Conservation (phyloP, 805 yeast genomes). For the Wickerhamomyces hampshirensis region DNA sequence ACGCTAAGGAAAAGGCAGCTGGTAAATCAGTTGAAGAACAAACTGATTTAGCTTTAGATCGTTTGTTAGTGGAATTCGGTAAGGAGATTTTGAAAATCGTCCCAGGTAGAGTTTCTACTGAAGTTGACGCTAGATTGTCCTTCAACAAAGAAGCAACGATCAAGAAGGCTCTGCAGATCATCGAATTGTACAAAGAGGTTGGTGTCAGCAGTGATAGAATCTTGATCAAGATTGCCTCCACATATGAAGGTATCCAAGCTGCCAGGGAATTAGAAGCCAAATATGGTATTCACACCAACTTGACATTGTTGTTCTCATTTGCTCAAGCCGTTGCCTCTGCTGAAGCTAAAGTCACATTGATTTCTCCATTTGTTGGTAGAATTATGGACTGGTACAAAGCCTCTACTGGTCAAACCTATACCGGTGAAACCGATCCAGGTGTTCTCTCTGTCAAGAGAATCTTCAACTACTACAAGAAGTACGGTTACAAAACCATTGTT, state of each 20-base stretch:
- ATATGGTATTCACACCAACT: conserved; percentile 89
- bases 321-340: conserved; percentile 99
- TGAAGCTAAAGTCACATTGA: conserved; percentile 92
- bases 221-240: conserved; percentile 93
- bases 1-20: conserved; percentile 62
- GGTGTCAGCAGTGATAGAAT: conserved; percentile 89
- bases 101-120: conserved; percentile 99
- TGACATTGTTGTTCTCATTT: conserved; percentile 91
- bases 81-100: conserved; percentile 86
- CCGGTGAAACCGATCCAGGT: conserved; percentile 89
- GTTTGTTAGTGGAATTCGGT: conserved; percentile 94
- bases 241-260: conserved; percentile 99
- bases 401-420: conserved; percentile 82
- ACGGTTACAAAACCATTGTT: conserved; percentile 92
- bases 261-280: conserved; percentile 91
- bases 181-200: conserved; percentile 74
- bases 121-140: conserved; percentile 97
- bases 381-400: conserved; percentile 98
- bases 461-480: conserved; percentile 97
- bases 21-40: conserved; percentile 50
- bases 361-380: conserved; percentile 99
- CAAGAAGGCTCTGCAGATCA: conserved; percentile 89
- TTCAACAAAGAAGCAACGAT: conserved; percentile 93
- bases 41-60: conserved; percentile 82
- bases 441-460: conserved; percentile 82